Evolutionary conservation across 139 green algal genomes (phyloP), one percentile per base, ranked within the genome.

Genomic region (Coelastrella sp.): DNA sequence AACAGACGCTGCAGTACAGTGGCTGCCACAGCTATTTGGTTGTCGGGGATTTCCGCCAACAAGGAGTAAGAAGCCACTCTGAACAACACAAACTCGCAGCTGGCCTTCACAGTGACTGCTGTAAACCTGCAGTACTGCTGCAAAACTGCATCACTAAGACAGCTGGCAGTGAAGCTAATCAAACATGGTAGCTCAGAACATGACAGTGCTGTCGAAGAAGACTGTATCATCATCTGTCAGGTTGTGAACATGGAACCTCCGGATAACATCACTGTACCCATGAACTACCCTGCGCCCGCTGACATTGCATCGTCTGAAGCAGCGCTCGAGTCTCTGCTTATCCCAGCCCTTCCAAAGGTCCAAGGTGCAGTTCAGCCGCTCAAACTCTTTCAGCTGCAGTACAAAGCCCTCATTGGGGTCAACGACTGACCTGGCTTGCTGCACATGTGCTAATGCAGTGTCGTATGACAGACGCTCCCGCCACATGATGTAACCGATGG

Each of bases 401-500:
- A 32, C 19, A 66, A 92, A 92, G 25, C 89, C 89, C 3, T 50
- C n/a, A 74, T 92, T 92, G 73, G 89, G 89, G 72, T 60, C 45
- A 27, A 89, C 83, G n/a, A 84, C 81, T 15, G 86, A 79, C 1
- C 89, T 86, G 2, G 81, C 86, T 7, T 60, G 50, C 51, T 89
- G 89, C 64, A 90, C 72, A 17, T 86, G 85, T n/a, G 79, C 60
- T 35, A 91, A 62, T 43, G 84, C 84, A 8, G 82, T 91, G 21
- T 98, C 96, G 73, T 95, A 97, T 2, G 57, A 53, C 5, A 88
- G 34, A 5, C 87, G 71, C 50, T 86, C 81, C 50, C 88, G 91
- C 92, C 92, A 97, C 95, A 99, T 99, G 53, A 98, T 81, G 85
- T 96, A 99, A 3, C 91, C 94, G 32, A 99, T 97, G n/a, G 87